Evolutionary conservation across 768 basidiomycete genomes (phyloP).

Genomic region (Calocera cornea): DNA sequence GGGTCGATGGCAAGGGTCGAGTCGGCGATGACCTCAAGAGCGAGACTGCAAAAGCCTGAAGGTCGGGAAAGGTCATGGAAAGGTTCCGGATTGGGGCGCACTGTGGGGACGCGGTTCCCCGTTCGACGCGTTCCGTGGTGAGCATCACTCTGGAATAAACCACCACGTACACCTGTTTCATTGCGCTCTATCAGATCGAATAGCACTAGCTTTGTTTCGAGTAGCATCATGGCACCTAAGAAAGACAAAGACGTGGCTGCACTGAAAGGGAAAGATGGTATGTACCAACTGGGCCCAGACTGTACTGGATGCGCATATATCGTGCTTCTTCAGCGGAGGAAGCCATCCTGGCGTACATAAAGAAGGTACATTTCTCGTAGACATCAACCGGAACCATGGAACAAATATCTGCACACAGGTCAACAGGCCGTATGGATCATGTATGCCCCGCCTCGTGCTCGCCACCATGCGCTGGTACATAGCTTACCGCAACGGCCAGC

Average conservation of each 20-base stretch:
- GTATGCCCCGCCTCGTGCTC: slow-evolving; percentile 14
- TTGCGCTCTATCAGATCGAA: neutral
- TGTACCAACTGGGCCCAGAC: neutral
- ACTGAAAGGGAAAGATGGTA: slow-evolving; percentile 1
- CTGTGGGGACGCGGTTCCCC: neutral
- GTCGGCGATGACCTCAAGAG: neutral
- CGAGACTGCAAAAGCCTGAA: neutral
- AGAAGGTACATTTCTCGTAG: slow-evolving; percentile 34
- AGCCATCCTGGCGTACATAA: slow-evolving; percentile 63
- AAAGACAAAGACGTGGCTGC: neutral
- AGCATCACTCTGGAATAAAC: too few species aligned
- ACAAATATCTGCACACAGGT: slow-evolving; percentile 36
- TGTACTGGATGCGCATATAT: neutral
- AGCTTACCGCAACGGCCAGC: slow-evolving; percentile 27
- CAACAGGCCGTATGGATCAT: slow-evolving; percentile 84
- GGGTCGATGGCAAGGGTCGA: neutral
- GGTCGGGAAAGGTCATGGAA: neutral
- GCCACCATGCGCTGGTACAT: neutral
- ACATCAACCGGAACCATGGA: slow-evolving; percentile 10
- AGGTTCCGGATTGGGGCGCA: neutral
- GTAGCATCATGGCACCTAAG: neutral
- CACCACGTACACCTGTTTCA: neutral
- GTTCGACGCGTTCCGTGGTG: too few species aligned
- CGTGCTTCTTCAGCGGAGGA: slow-evolving; percentile 44
- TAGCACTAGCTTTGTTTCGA: neutral